Evolutionary conservation across 1,284 basidiomycete genomes (phyloP).

Genomic region (Boletus austroedulis): DNA sequence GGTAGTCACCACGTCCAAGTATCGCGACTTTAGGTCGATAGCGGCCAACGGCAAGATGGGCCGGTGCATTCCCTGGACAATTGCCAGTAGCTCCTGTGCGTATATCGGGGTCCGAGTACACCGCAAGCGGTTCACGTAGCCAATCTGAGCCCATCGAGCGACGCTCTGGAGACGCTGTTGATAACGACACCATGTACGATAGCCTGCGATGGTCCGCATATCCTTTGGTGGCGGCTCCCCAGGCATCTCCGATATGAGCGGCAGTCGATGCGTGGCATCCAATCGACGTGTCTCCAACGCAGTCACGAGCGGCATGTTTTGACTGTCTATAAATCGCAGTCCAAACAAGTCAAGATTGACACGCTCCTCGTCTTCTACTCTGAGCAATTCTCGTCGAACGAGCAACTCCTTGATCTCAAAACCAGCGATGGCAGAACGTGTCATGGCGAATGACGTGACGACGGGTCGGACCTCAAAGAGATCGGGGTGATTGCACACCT

Average conservation of each 20-base stretch:
- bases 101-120: slow-evolving; percentile 66
- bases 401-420: slow-evolving; percentile 89
- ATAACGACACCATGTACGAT: slow-evolving; percentile 57
- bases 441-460: slow-evolving; percentile 89
- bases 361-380: slow-evolving; percentile 44
- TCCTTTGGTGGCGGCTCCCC: slow-evolving; percentile 68
- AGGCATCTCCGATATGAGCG: slow-evolving; percentile 53
- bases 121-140: slow-evolving; percentile 76
- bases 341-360: slow-evolving; percentile 68
- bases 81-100: slow-evolving; percentile 57
- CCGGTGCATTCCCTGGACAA: slow-evolving; percentile 43
- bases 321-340: slow-evolving; percentile 57
- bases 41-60: slow-evolving; percentile 60
- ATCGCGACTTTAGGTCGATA: slow-evolving; percentile 38
- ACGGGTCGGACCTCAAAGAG: slow-evolving; percentile 95
- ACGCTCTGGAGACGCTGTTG: slow-evolving; percentile 53
- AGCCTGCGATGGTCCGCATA: slow-evolving; percentile 73
- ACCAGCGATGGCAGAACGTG: slow-evolving; percentile 74
- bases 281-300: slow-evolving; percentile 55
- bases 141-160: slow-evolving; percentile 67
- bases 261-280: slow-evolving; percentile 71
- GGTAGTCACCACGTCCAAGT: slow-evolving; percentile 43
- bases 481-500: slow-evolving; percentile 95
- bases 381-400: slow-evolving; percentile 67
- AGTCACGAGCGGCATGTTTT: slow-evolving; percentile 52